Evolutionary conservation across 345 rosid genomes (phyloP), one percentile per base, ranked within the genome.

Genomic region (Eucalyptus erythrocorys): DNA sequence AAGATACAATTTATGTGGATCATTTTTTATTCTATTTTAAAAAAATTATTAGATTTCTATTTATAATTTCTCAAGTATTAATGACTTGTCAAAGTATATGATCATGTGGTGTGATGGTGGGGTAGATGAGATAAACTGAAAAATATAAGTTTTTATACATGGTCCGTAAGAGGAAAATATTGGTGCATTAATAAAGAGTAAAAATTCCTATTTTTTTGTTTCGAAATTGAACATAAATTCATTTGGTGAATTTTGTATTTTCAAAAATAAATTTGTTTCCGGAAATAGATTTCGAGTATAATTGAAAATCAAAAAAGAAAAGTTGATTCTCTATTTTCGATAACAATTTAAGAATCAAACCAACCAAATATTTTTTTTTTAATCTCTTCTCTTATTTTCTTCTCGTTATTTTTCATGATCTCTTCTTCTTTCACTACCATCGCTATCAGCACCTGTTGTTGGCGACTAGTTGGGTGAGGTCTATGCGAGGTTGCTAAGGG

Each of bases 401-500:
- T 49, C 1, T 49, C 16, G 2, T 51, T 51, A 1, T 19, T 7
- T 51, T 51, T 1, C 2, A 0, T 19, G 19, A 1, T 19, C 10
- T 19, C 22, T 3, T 51, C 57, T 51, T 51, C 57, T 21, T 51
- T 10, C 24, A 51, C 4, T 51, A 7, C 1, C 9, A 0, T 2
- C 15, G 1, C 19, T 15, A 49, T 49, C 1, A 14, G 3, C 55
- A 7, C 4, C 0, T 0, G 2, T 51, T 51, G 24, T 1, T 0
- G 4, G 2, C 0, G 2, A 51, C 22, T 0, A 19, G 0, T 7
- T 51, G 10, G 2, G 24, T 51, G 24, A 51, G 10, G 2, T 51
- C 0, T 0, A 0, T 51, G 57, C 10, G 2, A 51, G 57, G 0
- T 19, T 51, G 9, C 10, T 0, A 0, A 51, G 17, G 1, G 0